Base-by-base conservation (phyloP, 2,329 filamentous ascomycete species). In the Hypoxylon sp. region DNA sequence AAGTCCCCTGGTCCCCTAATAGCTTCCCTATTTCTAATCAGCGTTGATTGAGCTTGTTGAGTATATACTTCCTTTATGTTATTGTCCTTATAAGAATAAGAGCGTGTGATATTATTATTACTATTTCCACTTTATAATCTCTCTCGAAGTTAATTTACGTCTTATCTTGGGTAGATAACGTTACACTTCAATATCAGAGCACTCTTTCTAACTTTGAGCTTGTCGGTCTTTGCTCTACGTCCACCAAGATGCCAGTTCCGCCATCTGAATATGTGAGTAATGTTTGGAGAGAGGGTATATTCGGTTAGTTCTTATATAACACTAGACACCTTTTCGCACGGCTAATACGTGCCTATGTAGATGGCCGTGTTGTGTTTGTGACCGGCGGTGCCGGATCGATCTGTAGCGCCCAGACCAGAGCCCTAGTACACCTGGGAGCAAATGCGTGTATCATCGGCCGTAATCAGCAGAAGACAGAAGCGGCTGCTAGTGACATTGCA, bases 401-500 rank as follows among this genome's bases (percentile, higher is more conserved):
- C 76, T 98, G 96, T 83, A 96, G 92, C 74, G 94, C 93, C 60
- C 96, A 98, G 83, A 96, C 97, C 32, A 89, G 94, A 71, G 96
- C 96, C 3, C 84, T 99, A 65, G 94, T 99, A 23, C 88, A 94
- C 69, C 89, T 99, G 6, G 96, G 96, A 58, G 95, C 94, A 48
- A 91, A 98, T 75, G 96, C 96, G 53, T 97, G 93, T 80, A 98
- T 99, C 76, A 88, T 98, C 62, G 96, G 96, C 43, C 91, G 96
- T 73, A 97, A 93, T 78, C 87, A 91, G 48, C 89, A 93, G 73
- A 98, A 98, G 85, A 98, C 95, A 0, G 91, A 96, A 79, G 81
- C 82, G 1, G 91, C 89, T 74, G 96, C 96, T 3, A 87, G 86
- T 69, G 93, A 96, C 74, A 95, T 99, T 73, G 92, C 92, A 9